Evolutionary conservation across 345 rosid species (phyloP).

Genomic region (Luvunga scandens): DNA sequence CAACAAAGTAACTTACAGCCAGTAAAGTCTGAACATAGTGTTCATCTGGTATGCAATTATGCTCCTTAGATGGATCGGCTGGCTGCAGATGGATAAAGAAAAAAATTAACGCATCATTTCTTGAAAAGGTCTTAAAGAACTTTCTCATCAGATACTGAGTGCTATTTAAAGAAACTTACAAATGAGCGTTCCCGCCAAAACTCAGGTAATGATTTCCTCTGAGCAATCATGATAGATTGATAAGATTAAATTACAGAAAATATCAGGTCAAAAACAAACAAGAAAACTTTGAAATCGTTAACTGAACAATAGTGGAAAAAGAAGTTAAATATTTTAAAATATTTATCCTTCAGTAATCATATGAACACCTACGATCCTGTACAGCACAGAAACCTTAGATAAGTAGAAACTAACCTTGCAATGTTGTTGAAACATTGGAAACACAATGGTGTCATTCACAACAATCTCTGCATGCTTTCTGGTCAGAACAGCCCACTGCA

Average conservation of each 20-base stretch:
- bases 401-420: conserved; percentile 75
- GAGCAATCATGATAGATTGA: conserved; percentile 28
- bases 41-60: conserved; percentile 96
- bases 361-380: neutral
- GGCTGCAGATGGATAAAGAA: conserved; percentile 49
- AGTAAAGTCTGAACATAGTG: conserved; percentile 92
- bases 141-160: neutral
- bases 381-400: conserved; percentile 8
- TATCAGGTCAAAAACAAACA: conserved; percentile 10
- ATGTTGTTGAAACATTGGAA: conserved; percentile 81
- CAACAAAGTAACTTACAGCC: conserved; percentile 57
- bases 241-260: conserved; percentile 2
- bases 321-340: neutral
- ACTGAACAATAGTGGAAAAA: neutral
- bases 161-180: conserved; percentile 46
- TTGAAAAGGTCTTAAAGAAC: neutral
- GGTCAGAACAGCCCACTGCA: conserved; percentile 87
- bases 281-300: neutral
- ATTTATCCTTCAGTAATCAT: neutral
- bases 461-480: conserved; percentile 86
- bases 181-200: conserved; percentile 87
- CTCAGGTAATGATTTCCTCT: conserved; percentile 86
- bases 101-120: conserved; percentile 1
- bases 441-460: conserved; percentile 74
- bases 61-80: conserved; percentile 73